Evolutionary conservation across 148 eudicot genomes (phyloP), one percentile per base, ranked within the genome.

Genomic region (Camellia japonica): DNA sequence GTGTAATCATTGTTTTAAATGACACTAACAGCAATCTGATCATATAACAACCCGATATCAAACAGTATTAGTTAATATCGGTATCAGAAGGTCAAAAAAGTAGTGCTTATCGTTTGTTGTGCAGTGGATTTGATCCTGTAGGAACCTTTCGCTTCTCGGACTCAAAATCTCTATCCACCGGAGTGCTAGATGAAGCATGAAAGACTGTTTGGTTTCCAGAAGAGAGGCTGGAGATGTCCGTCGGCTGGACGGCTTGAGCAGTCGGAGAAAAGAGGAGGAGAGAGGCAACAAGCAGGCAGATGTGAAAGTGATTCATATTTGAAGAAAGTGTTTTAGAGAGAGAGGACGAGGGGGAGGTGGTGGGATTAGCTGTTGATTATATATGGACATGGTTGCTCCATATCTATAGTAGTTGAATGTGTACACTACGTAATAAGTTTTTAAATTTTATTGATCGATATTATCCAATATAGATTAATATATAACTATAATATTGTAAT

Each of bases 61-160:
- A 30, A 30, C 38, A 30, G 38, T 30, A 30, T 30, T 30, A 30
- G 38, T 30, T 30, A 30, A 30, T 30, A 30, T 30, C 38, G 38
- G 38, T 30, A 30, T 30, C 38, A 30, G 38, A 30, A 30, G 38
- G 38, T 30, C 38, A 30, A 30, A 30, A 30, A 30, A 30, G 38
- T 30, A 56, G 52, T 49, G 7, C 65, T 47, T 65, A 76, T 56
- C 87, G 70, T 73, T 58, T 80, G 74, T 86, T 86, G 78, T 86
- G 88, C 12, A 86, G 84, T 58, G 85, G 88, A 71, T 86, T 86
- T 23, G 88, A 78, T 38, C 88, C 88, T 0, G 88, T 86, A 14
- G 88, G 88, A 42, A 86, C 86, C 15, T 1, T 83, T 44, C 88
- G 71, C 72, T 85, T 86, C 79, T 86, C 77, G 2, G 83, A 74